Evolutionary conservation across 352 stramenopile genomes (phyloP).

Genomic region (Peronospora belbahrii): DNA sequence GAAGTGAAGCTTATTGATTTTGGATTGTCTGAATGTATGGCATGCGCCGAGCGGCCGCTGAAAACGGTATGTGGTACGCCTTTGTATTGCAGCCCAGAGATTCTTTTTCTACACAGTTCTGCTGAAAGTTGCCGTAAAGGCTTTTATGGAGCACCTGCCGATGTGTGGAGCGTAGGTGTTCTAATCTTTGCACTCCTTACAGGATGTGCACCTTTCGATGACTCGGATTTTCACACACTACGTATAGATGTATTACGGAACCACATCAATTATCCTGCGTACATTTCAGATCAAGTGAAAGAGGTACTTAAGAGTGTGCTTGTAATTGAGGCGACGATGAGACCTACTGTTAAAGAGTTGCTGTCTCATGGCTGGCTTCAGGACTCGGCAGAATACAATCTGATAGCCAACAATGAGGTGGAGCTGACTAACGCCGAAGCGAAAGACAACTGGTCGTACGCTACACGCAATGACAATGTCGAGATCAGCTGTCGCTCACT

Average conservation of each 20-base stretch:
- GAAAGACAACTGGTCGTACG: constrained; percentile 16
- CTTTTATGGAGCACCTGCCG: constrained; percentile 52
- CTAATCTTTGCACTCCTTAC: constrained; percentile 79
- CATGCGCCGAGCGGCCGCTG: constrained; percentile 54
- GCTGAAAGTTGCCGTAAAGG: constrained; percentile 21
- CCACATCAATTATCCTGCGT: constrained; percentile 51
- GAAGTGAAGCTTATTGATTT: constrained; percentile 95
- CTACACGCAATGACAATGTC: constrained; percentile 10
- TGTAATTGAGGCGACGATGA: constrained; percentile 46
- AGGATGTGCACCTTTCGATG: constrained; percentile 73
- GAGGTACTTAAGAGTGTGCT: constrained; percentile 62
- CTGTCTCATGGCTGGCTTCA: constrained; percentile 57
- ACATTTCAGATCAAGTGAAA: constrained; percentile 56
- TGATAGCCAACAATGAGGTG: constrained; percentile 9
- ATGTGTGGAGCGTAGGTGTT: constrained; percentile 74
- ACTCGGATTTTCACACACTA: constrained; percentile 59
- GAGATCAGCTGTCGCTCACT: constrained; percentile 32
- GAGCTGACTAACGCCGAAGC: constrained; percentile 3
- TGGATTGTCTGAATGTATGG: constrained; percentile 86
- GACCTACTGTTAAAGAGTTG: constrained; percentile 54
- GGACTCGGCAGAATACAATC: constrained; percentile 3
- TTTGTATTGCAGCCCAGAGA: constrained; percentile 75
- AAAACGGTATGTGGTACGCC: constrained; percentile 74
- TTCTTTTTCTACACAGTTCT: constrained; percentile 51
- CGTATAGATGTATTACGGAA: constrained; percentile 64